These are phyloP conservation scores for Raphanus hybrid DNA, from an alignment of 441 rosid species.

Conservation along the genomic window DNA sequence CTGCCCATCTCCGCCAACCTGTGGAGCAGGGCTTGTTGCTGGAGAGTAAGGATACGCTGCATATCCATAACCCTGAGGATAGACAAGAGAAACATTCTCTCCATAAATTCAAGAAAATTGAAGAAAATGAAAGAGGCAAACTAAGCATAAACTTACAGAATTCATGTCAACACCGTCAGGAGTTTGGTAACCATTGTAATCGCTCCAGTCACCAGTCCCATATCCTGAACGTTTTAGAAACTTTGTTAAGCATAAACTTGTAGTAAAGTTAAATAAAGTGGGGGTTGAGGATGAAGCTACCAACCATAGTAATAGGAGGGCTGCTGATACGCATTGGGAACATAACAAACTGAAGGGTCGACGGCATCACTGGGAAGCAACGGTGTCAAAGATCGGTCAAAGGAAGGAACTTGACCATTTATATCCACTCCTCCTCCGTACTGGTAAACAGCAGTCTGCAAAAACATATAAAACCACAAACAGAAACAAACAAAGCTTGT, in stretches of 20 bases:
- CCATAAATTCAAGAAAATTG: conserved; percentile 44
- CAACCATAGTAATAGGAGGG: conserved; percentile 20
- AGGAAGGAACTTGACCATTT: conserved; percentile 63
- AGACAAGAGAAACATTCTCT: conserved; percentile 54
- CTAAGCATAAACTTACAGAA: too few species aligned
- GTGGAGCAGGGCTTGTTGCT: conserved; percentile 75
- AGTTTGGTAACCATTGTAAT: too few species aligned
- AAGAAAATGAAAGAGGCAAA: too few species aligned
- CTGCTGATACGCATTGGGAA: conserved; percentile 36
- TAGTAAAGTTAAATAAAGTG: too few species aligned
- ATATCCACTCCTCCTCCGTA: conserved; percentile 59
- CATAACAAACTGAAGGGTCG: conserved; percentile 64
- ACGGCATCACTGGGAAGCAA: conserved; percentile 50
- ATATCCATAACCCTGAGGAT: conserved; percentile 69
- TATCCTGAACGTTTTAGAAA: too few species aligned
- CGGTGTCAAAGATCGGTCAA: conserved; percentile 67
- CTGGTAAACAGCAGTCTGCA: conserved; percentile 60
- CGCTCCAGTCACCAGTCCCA: too few species aligned
- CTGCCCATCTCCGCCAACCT: conserved; percentile 70
- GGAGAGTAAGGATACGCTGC: conserved; percentile 75
- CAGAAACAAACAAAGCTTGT: background rate
- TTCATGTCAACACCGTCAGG: too few species aligned
- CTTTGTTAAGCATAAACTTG: too few species aligned
- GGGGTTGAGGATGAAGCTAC: too few species aligned
- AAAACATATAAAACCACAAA: background rate